Conservation (phyloP, 2,329 filamentous ascomycete genomes). For the Diaporthe vexans region DNA sequence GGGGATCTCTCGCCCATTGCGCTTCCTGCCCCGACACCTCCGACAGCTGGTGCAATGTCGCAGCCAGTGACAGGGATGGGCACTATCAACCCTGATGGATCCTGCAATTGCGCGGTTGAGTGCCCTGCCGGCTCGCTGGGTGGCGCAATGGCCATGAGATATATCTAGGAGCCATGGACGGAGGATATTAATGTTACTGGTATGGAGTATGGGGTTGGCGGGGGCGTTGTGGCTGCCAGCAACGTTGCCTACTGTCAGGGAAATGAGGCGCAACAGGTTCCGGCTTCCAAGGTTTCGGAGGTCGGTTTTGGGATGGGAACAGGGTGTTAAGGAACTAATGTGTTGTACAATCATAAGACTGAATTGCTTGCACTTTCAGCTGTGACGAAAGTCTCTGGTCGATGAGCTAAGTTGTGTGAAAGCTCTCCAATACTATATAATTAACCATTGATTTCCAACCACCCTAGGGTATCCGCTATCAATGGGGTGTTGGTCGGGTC, state of each 20-base stretch:
- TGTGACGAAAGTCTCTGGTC: neutral
- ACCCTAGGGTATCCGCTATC: neutral
- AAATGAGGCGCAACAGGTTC: neutral
- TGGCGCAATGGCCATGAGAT: constrained; percentile 19
- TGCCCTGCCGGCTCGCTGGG: constrained; percentile 29
- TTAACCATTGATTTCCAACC: neutral
- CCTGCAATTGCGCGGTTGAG: constrained; percentile 31
- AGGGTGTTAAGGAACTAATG: neutral
- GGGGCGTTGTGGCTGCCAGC: neutral
- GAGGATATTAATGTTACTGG: neutral
- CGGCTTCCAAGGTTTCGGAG: neutral
- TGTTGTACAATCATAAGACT: neutral
- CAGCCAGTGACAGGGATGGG: constrained; percentile 13
- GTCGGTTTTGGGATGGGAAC: neutral
- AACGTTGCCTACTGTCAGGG: neutral
- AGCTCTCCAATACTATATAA: neutral
- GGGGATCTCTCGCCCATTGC: constrained; percentile 7
- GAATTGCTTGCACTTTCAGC: neutral
- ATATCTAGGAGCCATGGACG: neutral
- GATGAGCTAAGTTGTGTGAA: neutral
- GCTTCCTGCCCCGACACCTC: neutral
- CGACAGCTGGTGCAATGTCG: neutral
- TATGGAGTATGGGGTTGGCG: too few relatives aligned
- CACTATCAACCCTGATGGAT: constrained; percentile 17
- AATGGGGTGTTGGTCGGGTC: neutral